These are phyloP conservation scores for Crucibulum laeve DNA, from an alignment of 768 basidiomycete genomes.

Conservation along the genomic window DNA sequence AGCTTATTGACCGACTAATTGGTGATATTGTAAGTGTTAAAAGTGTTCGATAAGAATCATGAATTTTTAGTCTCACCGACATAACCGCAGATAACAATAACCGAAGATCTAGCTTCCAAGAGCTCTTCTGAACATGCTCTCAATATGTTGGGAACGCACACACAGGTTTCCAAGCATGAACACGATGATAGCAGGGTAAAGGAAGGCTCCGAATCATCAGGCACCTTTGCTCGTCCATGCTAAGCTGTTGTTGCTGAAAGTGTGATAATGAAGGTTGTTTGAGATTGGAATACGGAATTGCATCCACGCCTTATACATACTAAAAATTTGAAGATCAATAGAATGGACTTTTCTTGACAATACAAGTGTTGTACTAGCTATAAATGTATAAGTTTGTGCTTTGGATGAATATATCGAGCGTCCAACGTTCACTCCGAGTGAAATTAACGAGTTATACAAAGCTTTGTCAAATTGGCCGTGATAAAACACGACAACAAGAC, in stretches of 20 bases:
- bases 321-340: too few relatives aligned
- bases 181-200: slow-evolving; percentile 36
- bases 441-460: too few relatives aligned
- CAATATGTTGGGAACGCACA: slow-evolving; percentile 28
- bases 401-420: too few relatives aligned
- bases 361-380: too few relatives aligned
- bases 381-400: too few relatives aligned
- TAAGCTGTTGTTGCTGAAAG: slow-evolving; percentile 22
- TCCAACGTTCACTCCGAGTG: too few relatives aligned
- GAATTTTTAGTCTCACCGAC: slow-evolving; percentile 1
- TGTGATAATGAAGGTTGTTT: not conserved
- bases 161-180: slow-evolving; percentile 28
- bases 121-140: slow-evolving; percentile 50
- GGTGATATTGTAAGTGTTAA: slow-evolving; percentile 54
- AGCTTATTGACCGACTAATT: slow-evolving; percentile 64
- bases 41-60: slow-evolving; percentile 1
- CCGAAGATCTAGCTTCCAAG: slow-evolving; percentile 47
- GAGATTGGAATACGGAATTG: not conserved
- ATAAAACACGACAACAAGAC: slow-evolving; percentile 24
- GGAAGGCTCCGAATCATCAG: slow-evolving; percentile 37
- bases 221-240: slow-evolving; percentile 69
- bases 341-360: too few relatives aligned
- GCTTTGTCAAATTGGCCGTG: too few relatives aligned
- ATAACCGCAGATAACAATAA: slow-evolving; percentile 51
- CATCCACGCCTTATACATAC: not conserved